Percentiles rank a stretch among this genome's conserved stretches.
These are phyloP conservation scores for Ogataea degrootiae DNA, from an alignment of 805 yeast species.

Conservation along the genomic window DNA sequence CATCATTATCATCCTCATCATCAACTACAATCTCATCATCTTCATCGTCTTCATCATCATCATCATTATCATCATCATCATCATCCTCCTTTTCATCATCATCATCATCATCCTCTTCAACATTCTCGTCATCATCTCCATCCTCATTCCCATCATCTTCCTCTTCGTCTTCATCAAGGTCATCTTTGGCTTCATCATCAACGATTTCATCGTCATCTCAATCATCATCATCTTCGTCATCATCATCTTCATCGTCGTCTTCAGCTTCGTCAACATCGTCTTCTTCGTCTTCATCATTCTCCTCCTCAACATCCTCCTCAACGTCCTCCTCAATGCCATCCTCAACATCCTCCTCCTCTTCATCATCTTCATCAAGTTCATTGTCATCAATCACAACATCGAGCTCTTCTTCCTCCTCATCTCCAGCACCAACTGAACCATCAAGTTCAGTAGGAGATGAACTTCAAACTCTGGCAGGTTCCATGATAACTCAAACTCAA, in stretches of 20 bases:
- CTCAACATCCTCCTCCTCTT: conserved; percentile 4
- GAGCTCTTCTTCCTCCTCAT: neutral
- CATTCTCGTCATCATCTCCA: conserved; percentile 2
- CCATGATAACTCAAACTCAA: neutral
- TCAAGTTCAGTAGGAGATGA: too few relatives aligned
- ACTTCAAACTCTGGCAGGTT: neutral
- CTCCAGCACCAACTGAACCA: neutral
- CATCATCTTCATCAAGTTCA: conserved; percentile 2
- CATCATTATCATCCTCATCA: neutral
- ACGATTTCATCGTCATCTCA: neutral
- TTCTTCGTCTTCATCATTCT: neutral
- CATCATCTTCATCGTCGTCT: conserved; percentile 13
- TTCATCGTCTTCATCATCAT: neutral
- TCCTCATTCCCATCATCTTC: neutral
- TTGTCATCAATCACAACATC: conserved; percentile 1
- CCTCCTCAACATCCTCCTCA: conserved; percentile 2
- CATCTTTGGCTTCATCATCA: neutral
- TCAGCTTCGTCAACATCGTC: neutral
- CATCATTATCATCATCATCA: neutral
- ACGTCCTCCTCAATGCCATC: neutral
- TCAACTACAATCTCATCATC: conserved; percentile 1
- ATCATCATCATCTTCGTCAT: conserved; percentile 4
- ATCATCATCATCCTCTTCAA: conserved; percentile 3
- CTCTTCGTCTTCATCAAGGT: neutral
- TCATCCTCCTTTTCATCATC: conserved; percentile 1